Evolutionary conservation across 805 yeast genomes (phyloP).

Genomic region (Yueomyces sinensis): DNA sequence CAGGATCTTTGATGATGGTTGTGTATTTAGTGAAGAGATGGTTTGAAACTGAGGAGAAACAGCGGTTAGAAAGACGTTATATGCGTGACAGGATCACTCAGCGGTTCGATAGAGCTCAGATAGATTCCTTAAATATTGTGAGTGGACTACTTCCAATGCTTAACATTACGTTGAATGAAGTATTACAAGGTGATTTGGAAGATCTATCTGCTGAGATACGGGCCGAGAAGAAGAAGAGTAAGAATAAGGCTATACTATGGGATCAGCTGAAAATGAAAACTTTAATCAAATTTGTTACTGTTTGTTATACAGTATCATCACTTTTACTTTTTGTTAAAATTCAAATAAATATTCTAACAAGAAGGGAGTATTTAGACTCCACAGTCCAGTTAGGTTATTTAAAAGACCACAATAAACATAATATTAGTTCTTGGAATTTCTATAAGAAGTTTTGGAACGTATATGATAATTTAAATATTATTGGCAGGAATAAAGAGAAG

Average conservation of each 20-base stretch:
- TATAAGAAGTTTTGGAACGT: background rate
- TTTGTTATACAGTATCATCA: conserved; percentile 54
- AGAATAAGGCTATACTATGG: conserved; percentile 67
- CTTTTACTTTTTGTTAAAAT: conserved; percentile 68
- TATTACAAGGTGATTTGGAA: conserved; percentile 12
- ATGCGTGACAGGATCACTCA: conserved; percentile 61
- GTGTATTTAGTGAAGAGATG: conserved; percentile 17
- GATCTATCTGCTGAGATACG: conserved; percentile 15
- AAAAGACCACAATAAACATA: conserved; percentile 22
- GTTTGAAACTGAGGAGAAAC: conserved; percentile 30
- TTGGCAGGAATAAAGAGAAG: conserved; percentile 1
- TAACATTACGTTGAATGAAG: conserved; percentile 24
- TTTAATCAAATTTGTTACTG: conserved; percentile 56
- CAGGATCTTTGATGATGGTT: conserved; percentile 14
- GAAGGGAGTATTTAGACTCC: conserved; percentile 71
- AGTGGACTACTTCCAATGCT: conserved; percentile 72
- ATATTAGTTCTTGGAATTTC: conserved; percentile 1
- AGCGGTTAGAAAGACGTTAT: conserved; percentile 41
- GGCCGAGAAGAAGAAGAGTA: conserved; percentile 8
- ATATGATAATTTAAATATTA: conserved; percentile 20
- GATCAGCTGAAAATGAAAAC: conserved; percentile 63
- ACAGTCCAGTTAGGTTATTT: conserved; percentile 53
- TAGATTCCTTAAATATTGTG: conserved; percentile 76
- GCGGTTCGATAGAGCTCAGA: conserved; percentile 82
- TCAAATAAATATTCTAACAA: conserved; percentile 78